phyloP scores from a whole-genome alignment of 306 rosid genomes.

The Vicia villosa region DNA sequence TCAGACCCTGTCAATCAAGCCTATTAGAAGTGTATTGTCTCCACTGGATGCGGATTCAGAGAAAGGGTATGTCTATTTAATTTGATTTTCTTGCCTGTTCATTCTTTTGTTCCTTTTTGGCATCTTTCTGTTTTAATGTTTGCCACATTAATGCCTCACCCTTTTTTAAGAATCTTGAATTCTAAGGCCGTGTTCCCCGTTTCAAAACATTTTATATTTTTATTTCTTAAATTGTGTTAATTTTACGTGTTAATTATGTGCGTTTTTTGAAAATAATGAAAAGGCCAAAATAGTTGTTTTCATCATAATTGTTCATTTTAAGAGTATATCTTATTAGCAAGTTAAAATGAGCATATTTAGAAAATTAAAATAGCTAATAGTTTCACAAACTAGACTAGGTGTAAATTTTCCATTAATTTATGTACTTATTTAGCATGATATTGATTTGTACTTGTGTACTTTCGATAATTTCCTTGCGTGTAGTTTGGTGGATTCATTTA shows the following conservation, averaged over 20 bases:
- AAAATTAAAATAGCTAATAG: not conserved
- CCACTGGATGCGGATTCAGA: constrained; percentile 58
- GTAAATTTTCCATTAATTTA: constrained; percentile 6
- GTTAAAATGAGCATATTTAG: not conserved
- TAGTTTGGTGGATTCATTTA: constrained; percentile 60
- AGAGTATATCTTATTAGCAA: not conserved
- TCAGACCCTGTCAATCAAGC: constrained; percentile 24
- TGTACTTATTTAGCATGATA: constrained; percentile 17
- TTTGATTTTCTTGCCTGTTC: not conserved
- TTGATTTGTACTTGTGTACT: constrained; percentile 14
- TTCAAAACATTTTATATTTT: not conserved
- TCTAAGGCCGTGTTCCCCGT: not conserved
- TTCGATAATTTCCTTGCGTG: constrained; percentile 29
- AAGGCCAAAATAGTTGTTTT: not conserved
- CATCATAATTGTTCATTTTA: not conserved
- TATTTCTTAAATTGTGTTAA: too few species aligned
- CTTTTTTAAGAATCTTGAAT: constrained; percentile 23
- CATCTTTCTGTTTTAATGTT: not conserved
- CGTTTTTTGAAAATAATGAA: not conserved
- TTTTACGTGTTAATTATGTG: not conserved
- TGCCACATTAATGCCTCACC: not conserved
- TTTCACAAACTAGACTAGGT: not conserved
- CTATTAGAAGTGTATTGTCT: constrained; percentile 34
- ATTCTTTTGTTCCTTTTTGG: not conserved
- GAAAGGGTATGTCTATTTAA: constrained; percentile 55